These are phyloP conservation scores for Besnoitia besnoiti DNA, from an alignment of 169 alveolate species.

Conservation along the genomic window DNA sequence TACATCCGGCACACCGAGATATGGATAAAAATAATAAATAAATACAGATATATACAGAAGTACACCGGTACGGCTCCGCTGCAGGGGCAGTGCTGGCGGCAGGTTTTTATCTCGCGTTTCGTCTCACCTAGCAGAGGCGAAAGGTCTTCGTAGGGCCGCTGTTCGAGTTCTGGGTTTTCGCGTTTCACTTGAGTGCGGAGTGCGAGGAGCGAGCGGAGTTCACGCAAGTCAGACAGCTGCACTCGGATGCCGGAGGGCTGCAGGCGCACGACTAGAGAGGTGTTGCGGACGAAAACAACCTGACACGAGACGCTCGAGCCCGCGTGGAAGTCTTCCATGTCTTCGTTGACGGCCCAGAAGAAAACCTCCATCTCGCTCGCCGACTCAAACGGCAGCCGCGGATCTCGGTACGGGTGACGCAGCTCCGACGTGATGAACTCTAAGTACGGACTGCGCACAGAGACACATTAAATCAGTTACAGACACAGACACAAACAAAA, in stretches of 20 bases:
- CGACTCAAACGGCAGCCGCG: conserved; percentile 67
- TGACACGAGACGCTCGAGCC: conserved; percentile 80
- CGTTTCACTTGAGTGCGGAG: background rate
- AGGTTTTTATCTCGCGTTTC: too few relatives aligned
- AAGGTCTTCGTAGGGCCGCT: conserved; percentile 33
- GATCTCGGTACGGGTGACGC: conserved; percentile 77
- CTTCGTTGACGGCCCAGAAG: conserved; percentile 75
- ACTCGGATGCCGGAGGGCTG: conserved; percentile 78
- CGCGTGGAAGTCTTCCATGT: conserved; percentile 66
- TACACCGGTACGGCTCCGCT: background rate
- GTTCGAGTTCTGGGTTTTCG: background rate
- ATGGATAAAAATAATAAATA: background rate
- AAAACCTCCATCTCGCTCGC: conserved; percentile 75
- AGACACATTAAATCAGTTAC: background rate
- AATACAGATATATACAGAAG: background rate
- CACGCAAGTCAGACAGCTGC: conserved; percentile 71
- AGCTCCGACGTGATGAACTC: conserved; percentile 76
- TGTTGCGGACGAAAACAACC: background rate
- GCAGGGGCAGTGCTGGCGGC: too few relatives aligned
- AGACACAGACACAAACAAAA: background rate
- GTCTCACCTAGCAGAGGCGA: conserved; percentile 24
- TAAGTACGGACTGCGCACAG: conserved; percentile 72
- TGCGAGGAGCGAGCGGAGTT: conserved; percentile 40
- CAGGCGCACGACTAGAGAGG: conserved; percentile 56
- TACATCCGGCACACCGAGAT: background rate